Percentiles rank a stretch among this genome's conserved stretches.
Conservation (phyloP, 768 basidiomycete genomes). For the Pleurotus sapidus region DNA sequence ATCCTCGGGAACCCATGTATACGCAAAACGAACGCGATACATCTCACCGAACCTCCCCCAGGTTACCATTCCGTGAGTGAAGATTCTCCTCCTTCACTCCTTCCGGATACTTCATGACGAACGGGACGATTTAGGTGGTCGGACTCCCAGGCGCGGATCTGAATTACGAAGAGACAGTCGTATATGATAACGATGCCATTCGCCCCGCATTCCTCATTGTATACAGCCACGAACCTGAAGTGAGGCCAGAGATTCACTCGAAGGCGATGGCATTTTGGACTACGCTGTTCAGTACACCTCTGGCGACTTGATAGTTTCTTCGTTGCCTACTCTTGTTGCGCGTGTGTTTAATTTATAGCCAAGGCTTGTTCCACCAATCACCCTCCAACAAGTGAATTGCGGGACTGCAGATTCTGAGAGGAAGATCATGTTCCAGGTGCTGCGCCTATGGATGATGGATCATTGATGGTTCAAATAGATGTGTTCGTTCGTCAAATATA, state of each 20-base stretch:
- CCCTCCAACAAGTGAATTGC: no score
- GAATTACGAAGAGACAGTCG: constrained; percentile 70
- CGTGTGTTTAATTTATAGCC: no score
- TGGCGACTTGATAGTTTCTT: constrained; percentile 31
- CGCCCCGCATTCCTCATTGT: constrained; percentile 66
- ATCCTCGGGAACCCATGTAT: constrained; percentile 58
- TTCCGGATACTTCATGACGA: not conserved
- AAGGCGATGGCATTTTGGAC: constrained; percentile 32
- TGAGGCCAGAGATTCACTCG: constrained; percentile 17
- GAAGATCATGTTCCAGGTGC: no score
- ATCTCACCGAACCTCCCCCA: constrained; percentile 46
- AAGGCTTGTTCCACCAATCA: no score
- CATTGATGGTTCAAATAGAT: no score
- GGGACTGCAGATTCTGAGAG: no score
- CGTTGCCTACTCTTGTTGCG: no score
- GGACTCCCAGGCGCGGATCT: constrained; percentile 64
- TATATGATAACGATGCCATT: constrained; percentile 64
- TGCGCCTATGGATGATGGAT: no score
- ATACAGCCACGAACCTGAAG: constrained; percentile 39
- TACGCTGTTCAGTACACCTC: constrained; percentile 45
- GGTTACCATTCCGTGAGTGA: constrained; percentile 58
- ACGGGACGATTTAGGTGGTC: constrained; percentile 36
- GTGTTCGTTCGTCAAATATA: no score
- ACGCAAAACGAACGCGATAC: constrained; percentile 44
- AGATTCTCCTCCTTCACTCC: not conserved